Percentiles rank a stretch among this genome's conserved stretches.
These are phyloP conservation scores for Jamesozyma spencerorum DNA, from an alignment of 805 yeast genomes.

Conservation along the genomic window DNA sequence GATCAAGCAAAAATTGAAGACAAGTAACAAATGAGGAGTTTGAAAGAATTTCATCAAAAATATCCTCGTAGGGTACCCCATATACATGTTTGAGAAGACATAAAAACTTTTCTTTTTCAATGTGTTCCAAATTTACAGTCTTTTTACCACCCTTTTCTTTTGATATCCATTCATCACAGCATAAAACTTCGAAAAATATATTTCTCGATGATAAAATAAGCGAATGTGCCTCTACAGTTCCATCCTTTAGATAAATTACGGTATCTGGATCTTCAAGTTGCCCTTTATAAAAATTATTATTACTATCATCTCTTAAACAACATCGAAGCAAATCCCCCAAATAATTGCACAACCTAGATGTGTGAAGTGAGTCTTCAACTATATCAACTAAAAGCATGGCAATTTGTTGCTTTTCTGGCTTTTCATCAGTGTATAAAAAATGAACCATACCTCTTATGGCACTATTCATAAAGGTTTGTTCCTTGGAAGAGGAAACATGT, in stretches of 20 bases:
- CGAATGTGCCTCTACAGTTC: constrained; percentile 38
- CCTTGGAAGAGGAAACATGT: not conserved
- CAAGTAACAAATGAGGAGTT: constrained; percentile 7
- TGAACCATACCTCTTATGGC: constrained; percentile 8
- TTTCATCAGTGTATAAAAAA: constrained; percentile 22
- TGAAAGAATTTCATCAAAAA: constrained; percentile 16
- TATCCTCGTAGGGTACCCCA: constrained; percentile 33
- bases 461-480: not conserved
- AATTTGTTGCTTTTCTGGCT: constrained; percentile 9
- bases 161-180: constrained; percentile 46
- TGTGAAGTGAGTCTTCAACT: constrained; percentile 17
- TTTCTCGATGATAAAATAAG: constrained; percentile 47
- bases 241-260: constrained; percentile 38
- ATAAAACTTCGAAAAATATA: constrained; percentile 51
- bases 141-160: constrained; percentile 8
- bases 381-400: constrained; percentile 10
- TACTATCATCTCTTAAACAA: no score
- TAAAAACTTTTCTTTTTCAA: constrained; percentile 33
- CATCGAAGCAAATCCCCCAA: constrained; percentile 3
- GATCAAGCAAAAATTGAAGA: constrained; percentile 37
- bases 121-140: constrained; percentile 35
- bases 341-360: constrained; percentile 8
- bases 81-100: constrained; percentile 47
- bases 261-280: constrained; percentile 33
- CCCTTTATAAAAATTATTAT: not conserved